Percentiles rank a stretch among this genome's conserved stretches.
phyloP scores from a whole-genome alignment of 2,329 filamentous ascomycete species.

The Camillea tinctor region DNA sequence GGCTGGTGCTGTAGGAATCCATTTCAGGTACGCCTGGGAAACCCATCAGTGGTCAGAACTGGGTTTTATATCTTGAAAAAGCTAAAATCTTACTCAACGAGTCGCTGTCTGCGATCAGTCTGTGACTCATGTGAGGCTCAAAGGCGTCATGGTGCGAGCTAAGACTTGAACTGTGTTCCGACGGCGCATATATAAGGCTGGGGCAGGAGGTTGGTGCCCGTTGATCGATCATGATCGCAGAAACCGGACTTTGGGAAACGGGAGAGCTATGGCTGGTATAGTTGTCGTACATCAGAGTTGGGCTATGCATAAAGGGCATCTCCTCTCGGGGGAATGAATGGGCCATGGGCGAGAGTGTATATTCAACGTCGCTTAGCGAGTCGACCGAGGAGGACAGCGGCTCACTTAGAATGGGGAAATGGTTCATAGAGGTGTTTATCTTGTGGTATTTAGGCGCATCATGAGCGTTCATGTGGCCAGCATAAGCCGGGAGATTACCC shows the following conservation, averaged over 20 bases:
- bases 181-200: slow-evolving; percentile 59
- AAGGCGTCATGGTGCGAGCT: slow-evolving; percentile 59
- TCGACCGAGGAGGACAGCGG: slow-evolving; percentile 56
- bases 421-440: slow-evolving; percentile 37
- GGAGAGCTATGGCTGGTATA: slow-evolving; percentile 53
- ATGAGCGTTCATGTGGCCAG: slow-evolving; percentile 37
- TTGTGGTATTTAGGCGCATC: slow-evolving; percentile 46
- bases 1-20: slow-evolving; percentile 51
- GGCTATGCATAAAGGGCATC: slow-evolving; percentile 54
- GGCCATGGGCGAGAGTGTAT: slow-evolving; percentile 53
- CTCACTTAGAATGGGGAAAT: slow-evolving; percentile 47
- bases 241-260: slow-evolving; percentile 54
- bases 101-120: slow-evolving; percentile 55
- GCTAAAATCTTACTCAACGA: slow-evolving; percentile 50
- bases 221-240: slow-evolving; percentile 55
- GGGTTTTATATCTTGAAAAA: slow-evolving; percentile 22
- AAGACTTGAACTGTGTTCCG: slow-evolving; percentile 60
- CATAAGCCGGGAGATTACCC: slow-evolving; percentile 46
- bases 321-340: slow-evolving; percentile 56
- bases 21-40: slow-evolving; percentile 50
- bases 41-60: slow-evolving; percentile 30
- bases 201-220: slow-evolving; percentile 59
- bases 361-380: slow-evolving; percentile 61
- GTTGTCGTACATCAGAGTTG: slow-evolving; percentile 56
- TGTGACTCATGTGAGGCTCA: slow-evolving; percentile 53